Evolutionary conservation across 768 basidiomycete genomes (phyloP).

Genomic region (Leccinum imitatum): DNA sequence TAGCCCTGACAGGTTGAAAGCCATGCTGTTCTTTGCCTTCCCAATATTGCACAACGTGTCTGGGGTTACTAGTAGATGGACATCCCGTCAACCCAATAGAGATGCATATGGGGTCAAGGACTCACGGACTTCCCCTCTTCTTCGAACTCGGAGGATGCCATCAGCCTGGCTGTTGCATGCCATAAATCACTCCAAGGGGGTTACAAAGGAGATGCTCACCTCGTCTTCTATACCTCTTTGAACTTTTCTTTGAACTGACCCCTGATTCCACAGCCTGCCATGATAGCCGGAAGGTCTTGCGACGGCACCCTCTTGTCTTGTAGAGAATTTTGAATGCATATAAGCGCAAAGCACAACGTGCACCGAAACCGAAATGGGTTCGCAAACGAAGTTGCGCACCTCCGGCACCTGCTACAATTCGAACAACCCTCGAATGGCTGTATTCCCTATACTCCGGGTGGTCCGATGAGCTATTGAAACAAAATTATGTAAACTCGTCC

Average conservation of each 20-base stretch:
- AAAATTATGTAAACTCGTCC: no score
- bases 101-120: slow-evolving; percentile 18
- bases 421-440: slow-evolving; percentile 9
- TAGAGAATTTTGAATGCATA: slow-evolving; percentile 53
- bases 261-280: slow-evolving; percentile 89
- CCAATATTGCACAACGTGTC: slow-evolving; percentile 85
- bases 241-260: no score
- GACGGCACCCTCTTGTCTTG: slow-evolving; percentile 87
- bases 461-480: no score
- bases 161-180: slow-evolving; percentile 45
- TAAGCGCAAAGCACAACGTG: not conserved
- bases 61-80: slow-evolving; percentile 21
- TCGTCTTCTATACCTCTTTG: slow-evolving; percentile 91
- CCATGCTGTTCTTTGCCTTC: slow-evolving; percentile 92
- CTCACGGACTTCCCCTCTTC: slow-evolving; percentile 69
- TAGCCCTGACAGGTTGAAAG: slow-evolving; percentile 86
- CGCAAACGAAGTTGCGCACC: slow-evolving; percentile 39
- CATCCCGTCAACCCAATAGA: not conserved
- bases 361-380: no score
- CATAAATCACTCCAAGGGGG: slow-evolving; percentile 23
- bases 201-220: slow-evolving; percentile 37
- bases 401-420: slow-evolving; percentile 92
- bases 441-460: no score
- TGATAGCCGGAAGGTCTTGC: slow-evolving; percentile 77
- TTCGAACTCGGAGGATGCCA: slow-evolving; percentile 76